Evolutionary conservation across 2,329 filamentous ascomycete species (phyloP).

Genomic region (Epichloe festucae): DNA sequence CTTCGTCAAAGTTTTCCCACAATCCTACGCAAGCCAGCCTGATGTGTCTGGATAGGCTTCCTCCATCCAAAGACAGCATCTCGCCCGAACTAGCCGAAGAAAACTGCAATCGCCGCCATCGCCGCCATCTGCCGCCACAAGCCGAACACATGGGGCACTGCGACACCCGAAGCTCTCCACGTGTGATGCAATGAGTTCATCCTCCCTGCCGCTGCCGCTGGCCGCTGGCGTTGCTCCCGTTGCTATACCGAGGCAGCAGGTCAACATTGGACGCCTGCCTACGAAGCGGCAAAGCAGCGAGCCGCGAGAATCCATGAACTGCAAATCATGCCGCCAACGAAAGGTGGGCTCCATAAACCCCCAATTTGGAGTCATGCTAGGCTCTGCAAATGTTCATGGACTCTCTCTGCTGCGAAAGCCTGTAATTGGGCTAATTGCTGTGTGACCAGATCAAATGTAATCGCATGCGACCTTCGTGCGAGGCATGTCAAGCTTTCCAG

Average conservation of each 20-base stretch:
- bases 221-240: slow-evolving; percentile 21
- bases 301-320: slow-evolving; percentile 85
- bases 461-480: slow-evolving; percentile 68
- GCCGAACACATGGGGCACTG: neutral
- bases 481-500: slow-evolving; percentile 81
- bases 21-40: too few relatives aligned
- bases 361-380: neutral
- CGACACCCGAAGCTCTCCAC: neutral
- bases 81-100: neutral
- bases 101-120: neutral
- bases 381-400: neutral
- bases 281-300: slow-evolving; percentile 59
- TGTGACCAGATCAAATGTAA: slow-evolving; percentile 74
- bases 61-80: neutral
- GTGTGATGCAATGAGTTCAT: slow-evolving; percentile 18
- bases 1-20: too few relatives aligned
- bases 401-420: neutral
- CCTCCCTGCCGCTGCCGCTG: neutral
- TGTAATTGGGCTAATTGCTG: neutral
- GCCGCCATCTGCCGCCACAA: neutral
- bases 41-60: too few relatives aligned
- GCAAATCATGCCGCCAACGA: slow-evolving; percentile 84
- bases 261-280: slow-evolving; percentile 69
- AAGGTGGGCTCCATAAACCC: slow-evolving; percentile 45
- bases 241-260: slow-evolving; percentile 59